Conservation (phyloP, 257 asterid species). For the Avicennia marina region DNA sequence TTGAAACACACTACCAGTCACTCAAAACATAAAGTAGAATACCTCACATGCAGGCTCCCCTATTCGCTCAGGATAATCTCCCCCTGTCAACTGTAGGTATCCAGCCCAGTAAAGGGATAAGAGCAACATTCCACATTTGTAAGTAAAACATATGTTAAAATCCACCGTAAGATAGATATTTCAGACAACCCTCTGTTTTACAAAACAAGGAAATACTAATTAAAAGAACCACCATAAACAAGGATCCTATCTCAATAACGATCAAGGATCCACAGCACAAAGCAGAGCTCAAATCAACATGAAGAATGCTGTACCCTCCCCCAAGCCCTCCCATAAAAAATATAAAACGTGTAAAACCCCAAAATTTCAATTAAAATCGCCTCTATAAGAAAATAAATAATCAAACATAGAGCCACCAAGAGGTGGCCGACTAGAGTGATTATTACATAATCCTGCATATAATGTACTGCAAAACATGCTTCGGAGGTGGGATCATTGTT, state of each 20-base stretch:
- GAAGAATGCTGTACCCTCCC: slow-evolving; percentile 4
- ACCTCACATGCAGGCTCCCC: slow-evolving; percentile 88
- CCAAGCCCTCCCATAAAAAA: background rate
- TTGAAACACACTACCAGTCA: no score
- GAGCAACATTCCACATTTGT: no score
- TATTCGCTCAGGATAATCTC: slow-evolving; percentile 74
- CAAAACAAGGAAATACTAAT: no score
- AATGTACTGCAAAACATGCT: slow-evolving; percentile 1
- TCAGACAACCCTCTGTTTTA: no score
- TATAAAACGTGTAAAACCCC: no score
- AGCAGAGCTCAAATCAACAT: background rate
- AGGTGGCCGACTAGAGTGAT: slow-evolving; percentile 1
- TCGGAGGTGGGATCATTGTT: background rate
- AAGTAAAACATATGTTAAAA: no score
- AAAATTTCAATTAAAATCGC: background rate
- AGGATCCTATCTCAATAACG: background rate
- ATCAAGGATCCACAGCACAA: background rate
- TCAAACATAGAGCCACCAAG: background rate
- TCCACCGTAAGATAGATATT: no score
- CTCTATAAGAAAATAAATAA: background rate
- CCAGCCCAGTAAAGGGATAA: background rate
- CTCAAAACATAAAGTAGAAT: no score
- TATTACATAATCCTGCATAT: slow-evolving; percentile 10
- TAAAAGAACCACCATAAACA: background rate
- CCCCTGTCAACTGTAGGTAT: slow-evolving; percentile 42